These are phyloP conservation scores for Suillus plorans DNA, from an alignment of 768 basidiomycete species.

Conservation along the genomic window DNA sequence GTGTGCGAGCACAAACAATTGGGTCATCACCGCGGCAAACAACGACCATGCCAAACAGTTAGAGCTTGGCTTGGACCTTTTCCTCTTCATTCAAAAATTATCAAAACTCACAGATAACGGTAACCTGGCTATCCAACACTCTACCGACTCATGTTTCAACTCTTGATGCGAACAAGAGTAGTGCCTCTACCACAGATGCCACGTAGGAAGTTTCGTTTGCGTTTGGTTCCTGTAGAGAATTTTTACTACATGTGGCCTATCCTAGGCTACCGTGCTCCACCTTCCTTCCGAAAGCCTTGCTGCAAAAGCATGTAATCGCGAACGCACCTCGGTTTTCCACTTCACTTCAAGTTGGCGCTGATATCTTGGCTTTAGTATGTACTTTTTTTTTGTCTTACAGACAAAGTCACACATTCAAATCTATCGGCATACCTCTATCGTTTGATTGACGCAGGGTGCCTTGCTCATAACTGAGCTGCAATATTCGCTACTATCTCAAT, in stretches of 20 bases:
- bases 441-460: neutral
- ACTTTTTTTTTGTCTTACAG: neutral
- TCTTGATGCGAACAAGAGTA: neutral
- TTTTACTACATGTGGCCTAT: conserved; percentile 3
- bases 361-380: neutral
- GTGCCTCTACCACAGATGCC: conserved; percentile 4
- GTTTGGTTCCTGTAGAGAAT: conserved; percentile 5
- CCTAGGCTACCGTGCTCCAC: neutral
- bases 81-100: conserved; percentile 3
- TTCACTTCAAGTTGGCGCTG: neutral
- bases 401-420: neutral
- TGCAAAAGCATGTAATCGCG: neutral
- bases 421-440: neutral
- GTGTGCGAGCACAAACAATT: conserved; percentile 9
- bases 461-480: neutral
- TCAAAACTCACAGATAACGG: neutral
- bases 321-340: neutral
- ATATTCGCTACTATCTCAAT: neutral
- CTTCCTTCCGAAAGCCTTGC: neutral
- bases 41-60: conserved; percentile 3
- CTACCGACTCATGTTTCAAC: neutral
- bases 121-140: neutral
- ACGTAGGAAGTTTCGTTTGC: conserved; percentile 5
- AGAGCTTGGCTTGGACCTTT: neutral
- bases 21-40: conserved; percentile 6